phyloP scores from a whole-genome alignment of 2,329 filamentous ascomycete genomes.

The Epichloe baconii region DNA sequence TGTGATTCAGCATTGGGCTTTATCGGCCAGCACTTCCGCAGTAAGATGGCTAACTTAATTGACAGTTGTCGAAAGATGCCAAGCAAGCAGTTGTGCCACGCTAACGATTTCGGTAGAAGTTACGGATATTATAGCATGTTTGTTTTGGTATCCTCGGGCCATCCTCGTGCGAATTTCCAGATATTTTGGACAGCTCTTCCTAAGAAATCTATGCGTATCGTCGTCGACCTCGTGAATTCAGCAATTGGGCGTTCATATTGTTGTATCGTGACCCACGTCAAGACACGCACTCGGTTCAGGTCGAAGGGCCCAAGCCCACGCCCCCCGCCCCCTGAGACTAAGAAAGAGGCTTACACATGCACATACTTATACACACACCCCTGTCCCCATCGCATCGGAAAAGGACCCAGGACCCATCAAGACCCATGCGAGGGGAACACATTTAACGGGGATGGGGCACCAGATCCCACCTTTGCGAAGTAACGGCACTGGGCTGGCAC shows the following conservation, averaged over 20 bases:
- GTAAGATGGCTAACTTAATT: background rate
- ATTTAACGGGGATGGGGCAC: slow-evolving; percentile 1
- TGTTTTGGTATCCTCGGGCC: too few species aligned
- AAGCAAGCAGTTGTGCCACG: too few species aligned
- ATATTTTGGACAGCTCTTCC: too few species aligned
- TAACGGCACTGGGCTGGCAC: background rate
- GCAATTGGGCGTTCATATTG: background rate
- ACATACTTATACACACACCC: background rate
- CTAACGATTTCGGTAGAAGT: background rate
- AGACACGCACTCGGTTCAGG: background rate
- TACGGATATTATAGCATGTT: background rate
- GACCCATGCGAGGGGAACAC: slow-evolving; percentile 2
- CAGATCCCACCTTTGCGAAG: background rate
- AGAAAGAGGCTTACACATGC: background rate
- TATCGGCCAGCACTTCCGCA: background rate
- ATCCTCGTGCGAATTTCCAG: too few species aligned
- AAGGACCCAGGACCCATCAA: background rate
- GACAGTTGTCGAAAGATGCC: too few species aligned
- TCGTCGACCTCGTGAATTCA: background rate
- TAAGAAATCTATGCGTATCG: background rate
- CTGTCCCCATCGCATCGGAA: slow-evolving; percentile 4
- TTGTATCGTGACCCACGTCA: background rate
- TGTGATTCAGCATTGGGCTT: background rate
- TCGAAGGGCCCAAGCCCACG: background rate
- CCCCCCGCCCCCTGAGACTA: background rate